Conservation (phyloP, 352 stramenopile genomes). For the Globisporangium nodosum region DNA sequence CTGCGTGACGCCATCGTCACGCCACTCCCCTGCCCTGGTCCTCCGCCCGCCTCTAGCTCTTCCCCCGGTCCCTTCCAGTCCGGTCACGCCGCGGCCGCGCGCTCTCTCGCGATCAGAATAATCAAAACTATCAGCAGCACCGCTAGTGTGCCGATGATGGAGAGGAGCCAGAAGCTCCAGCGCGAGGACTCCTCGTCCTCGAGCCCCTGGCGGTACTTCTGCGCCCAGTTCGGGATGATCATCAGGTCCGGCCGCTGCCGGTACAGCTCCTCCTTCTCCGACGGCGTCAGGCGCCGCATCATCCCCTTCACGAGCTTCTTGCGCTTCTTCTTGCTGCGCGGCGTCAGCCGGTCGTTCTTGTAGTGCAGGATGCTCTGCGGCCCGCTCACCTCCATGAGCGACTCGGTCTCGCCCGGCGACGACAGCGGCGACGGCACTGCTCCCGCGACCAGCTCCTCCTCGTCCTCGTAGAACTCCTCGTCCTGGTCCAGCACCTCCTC, state of each 20-base stretch:
- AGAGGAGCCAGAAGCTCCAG: constrained; percentile 77
- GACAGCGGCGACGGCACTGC: not conserved
- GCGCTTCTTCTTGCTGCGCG: constrained; percentile 72
- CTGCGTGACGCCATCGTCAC: not conserved
- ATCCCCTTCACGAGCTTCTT: constrained; percentile 72
- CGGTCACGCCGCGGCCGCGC: constrained; percentile 13
- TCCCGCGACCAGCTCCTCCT: constrained; percentile 9
- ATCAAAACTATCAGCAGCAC: constrained; percentile 77
- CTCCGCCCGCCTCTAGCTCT: not conserved
- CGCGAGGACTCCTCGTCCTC: constrained; percentile 55
- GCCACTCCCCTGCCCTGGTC: not conserved
- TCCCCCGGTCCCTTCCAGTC: constrained; percentile 2
- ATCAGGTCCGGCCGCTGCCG: constrained; percentile 73
- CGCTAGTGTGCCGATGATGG: constrained; percentile 60
- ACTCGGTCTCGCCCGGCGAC: constrained; percentile 31
- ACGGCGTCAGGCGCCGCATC: constrained; percentile 75
- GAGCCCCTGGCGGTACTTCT: constrained; percentile 85
- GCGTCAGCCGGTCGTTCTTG: constrained; percentile 51
- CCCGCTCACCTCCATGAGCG: constrained; percentile 38
- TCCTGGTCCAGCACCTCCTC: constrained; percentile 73
- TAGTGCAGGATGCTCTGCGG: constrained; percentile 52
- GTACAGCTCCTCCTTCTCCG: constrained; percentile 84
- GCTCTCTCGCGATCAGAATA: constrained; percentile 63
- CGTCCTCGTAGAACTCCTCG: constrained; percentile 73
- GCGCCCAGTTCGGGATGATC: constrained; percentile 86